A percentile compares a stretch with the other conserved stretches of the same genome.
Evolutionary conservation across 192 early-diverging fungal genomes (phyloP).

Genomic region (Backusella macrospora): DNA sequence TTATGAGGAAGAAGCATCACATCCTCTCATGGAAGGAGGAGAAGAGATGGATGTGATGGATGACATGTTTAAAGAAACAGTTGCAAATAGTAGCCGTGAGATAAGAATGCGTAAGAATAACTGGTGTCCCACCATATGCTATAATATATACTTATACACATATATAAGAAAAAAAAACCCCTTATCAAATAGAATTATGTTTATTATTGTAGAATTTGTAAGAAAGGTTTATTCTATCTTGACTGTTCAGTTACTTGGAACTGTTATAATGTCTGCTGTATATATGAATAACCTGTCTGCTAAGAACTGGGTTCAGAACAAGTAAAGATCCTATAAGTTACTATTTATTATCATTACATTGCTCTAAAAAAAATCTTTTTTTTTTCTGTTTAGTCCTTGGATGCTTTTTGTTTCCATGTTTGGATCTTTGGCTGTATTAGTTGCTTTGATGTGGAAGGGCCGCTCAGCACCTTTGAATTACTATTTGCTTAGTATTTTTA

Average conservation of each 20-base stretch:
- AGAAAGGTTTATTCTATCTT: conserved; percentile 78
- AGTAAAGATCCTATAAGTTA: conserved; percentile 33
- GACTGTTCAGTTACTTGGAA: conserved; percentile 60
- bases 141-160: no score
- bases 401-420: conserved; percentile 56
- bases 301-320: conserved; percentile 55
- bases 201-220: conserved; percentile 52
- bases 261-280: conserved; percentile 55
- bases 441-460: conserved; percentile 60
- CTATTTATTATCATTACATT: background rate
- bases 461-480: conserved; percentile 67
- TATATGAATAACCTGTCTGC: conserved; percentile 59
- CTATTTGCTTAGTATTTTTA: conserved; percentile 63
- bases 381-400: conserved; percentile 53
- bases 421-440: conserved; percentile 48
- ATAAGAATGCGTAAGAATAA: conserved; percentile 38
- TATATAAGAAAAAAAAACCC: background rate
- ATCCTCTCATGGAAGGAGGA: conserved; percentile 21
- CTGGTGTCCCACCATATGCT: no score
- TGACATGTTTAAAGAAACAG: conserved; percentile 40
- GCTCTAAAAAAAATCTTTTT: background rate
- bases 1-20: conserved; percentile 33
- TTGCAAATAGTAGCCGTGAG: conserved; percentile 33
- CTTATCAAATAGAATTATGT: background rate
- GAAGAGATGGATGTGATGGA: conserved; percentile 22